Evolutionary conservation across 1,284 basidiomycete species (phyloP).

Genomic region (Ceratobasidium sp.): DNA sequence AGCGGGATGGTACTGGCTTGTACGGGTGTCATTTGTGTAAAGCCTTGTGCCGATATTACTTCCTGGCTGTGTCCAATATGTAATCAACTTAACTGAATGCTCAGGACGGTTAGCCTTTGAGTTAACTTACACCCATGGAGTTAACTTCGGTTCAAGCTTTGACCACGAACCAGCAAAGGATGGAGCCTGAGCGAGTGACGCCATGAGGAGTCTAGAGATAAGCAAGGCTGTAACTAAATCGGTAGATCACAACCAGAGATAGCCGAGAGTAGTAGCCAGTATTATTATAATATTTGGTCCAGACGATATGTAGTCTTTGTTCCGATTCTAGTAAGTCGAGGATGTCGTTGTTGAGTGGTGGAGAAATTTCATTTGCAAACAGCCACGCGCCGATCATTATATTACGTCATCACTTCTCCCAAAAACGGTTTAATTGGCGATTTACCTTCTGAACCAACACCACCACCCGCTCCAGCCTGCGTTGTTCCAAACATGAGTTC

Average conservation of each 20-base stretch:
- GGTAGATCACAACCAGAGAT: too few species aligned
- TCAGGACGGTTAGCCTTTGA: too few species aligned
- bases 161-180: conserved; percentile 78
- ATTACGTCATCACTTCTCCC: neutral
- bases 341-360: neutral
- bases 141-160: conserved; percentile 76
- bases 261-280: too few species aligned
- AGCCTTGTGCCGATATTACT: conserved; percentile 82
- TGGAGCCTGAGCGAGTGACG: conserved; percentile 43
- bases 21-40: conserved; percentile 93
- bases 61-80: too few species aligned
- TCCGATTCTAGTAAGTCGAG: too few species aligned
- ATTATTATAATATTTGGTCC: too few species aligned
- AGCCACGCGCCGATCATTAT: neutral
- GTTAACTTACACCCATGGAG: conserved; percentile 91
- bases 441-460: neutral
- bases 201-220: neutral
- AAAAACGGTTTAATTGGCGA: neutral
- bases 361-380: conserved; percentile 38
- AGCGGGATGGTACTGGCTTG: conserved; percentile 96
- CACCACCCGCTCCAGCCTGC: neutral
- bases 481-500: conserved; percentile 6
- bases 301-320: too few species aligned
- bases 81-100: too few species aligned
- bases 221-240: too few species aligned